These are phyloP conservation scores for Thermomucor indicae-seudaticae DNA, from an alignment of 371 early-diverging fungal genomes.

Conservation along the genomic window DNA sequence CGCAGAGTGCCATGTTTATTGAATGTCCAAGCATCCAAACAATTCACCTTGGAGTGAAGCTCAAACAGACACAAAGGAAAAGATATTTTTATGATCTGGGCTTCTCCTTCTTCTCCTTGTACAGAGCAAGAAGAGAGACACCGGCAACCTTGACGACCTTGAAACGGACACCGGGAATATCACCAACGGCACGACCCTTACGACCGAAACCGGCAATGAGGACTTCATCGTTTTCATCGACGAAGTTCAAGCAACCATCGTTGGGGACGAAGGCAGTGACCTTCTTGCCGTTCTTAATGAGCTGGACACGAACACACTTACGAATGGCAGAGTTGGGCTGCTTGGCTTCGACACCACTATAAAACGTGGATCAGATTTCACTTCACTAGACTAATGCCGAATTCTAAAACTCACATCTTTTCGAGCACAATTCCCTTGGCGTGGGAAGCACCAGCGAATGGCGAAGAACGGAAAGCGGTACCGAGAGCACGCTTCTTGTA, in stretches of 20 bases:
- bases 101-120: slow-evolving; percentile 99
- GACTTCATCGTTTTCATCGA: slow-evolving; percentile 98
- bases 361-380: neutral
- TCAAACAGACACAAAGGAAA: too few species aligned
- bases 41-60: too few species aligned
- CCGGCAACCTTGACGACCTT: slow-evolving; percentile 99
- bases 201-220: slow-evolving; percentile 97
- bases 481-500: slow-evolving; percentile 99
- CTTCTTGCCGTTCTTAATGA: slow-evolving; percentile 99
- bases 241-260: slow-evolving; percentile 99
- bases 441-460: slow-evolving; percentile 99
- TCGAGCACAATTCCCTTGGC: slow-evolving; percentile 99
- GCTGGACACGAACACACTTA: slow-evolving; percentile 99
- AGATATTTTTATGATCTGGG: slow-evolving; percentile 81
- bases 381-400: neutral
- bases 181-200: slow-evolving; percentile 89
- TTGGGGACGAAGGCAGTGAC: slow-evolving; percentile 99
- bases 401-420: slow-evolving; percentile 80
- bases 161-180: slow-evolving; percentile 99
- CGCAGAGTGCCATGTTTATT: too few species aligned
- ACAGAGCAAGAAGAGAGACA: slow-evolving; percentile 98
- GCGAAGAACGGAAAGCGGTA: slow-evolving; percentile 95
- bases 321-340: slow-evolving; percentile 99
- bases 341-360: slow-evolving; percentile 99
- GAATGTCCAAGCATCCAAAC: too few species aligned